Evolutionary conservation across 2,329 filamentous ascomycete species (phyloP), one percentile per base, ranked within the genome.

Genomic region (Geosmithia flava): DNA sequence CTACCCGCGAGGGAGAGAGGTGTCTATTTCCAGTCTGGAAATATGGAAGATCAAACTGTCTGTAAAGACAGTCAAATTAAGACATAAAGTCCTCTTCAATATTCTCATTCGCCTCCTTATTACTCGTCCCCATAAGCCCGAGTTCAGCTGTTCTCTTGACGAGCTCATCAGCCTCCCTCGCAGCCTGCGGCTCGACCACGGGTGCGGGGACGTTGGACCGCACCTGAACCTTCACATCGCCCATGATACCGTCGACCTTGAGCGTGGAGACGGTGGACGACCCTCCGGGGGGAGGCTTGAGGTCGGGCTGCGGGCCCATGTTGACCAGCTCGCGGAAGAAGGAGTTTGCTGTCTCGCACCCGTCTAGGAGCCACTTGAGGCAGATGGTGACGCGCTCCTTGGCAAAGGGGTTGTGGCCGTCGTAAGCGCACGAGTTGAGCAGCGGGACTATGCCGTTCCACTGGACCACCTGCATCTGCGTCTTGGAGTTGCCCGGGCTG

Each of bases 351-450:
- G 82, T 82, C 30, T 82, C 76, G 51, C 82, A 87, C 13, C 83
- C 84, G 55, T 87, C 83, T 66, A 87, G 77, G 6, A 86, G 71
- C 76, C 81, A 94, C 60, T 91, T 90, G n/a, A 94, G 74, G 54
- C 86, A 90, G 61, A 95, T 82, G 46, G 90, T 87, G 2, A 88
- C 87, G 53, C 90, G 86, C 63, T 97, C 91, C 58, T 91, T 87
- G 53, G 95, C 90, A 60, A 91, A 96, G 0, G 89, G 88, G 59
- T 96, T 96, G 66, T 95, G 81, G 55, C 91, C 88, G 60, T 97
- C 91, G 60, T 93, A 93, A 30, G 82, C 78, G 57, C 89, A 96
- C 65, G 89, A 95, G 58, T 89, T 89, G 16, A 96, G 76, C 19
- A 97, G 75, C 0, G 87, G 83, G 55, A 95, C 86, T 42, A 97